Base-by-base conservation (phyloP, 2,329 filamentous ascomycete species). In the Sporothrix curviconia region DNA sequence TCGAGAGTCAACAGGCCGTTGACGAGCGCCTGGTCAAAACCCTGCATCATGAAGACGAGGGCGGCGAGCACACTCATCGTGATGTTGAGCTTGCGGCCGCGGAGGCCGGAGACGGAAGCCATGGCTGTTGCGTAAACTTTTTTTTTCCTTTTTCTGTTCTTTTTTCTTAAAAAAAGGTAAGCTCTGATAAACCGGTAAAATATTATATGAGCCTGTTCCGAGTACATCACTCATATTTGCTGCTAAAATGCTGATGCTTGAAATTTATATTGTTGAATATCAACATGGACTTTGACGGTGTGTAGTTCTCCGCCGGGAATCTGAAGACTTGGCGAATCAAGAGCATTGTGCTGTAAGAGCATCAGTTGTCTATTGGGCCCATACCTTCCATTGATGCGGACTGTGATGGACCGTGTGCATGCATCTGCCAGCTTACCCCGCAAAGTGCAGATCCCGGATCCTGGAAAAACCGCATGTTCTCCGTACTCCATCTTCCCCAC, bases 1-100 rank as follows among this genome's bases (percentile, higher is more conserved):
- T 78, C 72, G 65, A 92, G 78, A 2, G 86, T 89, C 58, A 92
- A 74, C 62, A 92, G 83, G 57, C 84, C 85, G 44, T 85, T 87
- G 78, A 89, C 90, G 8, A 90, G 85, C 66, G 87, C 84, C 71
- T 88, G 85, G 69, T 90, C 39, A 12, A 42, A 42, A 3, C 39
- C 39, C 17, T 24, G 39, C 39, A 42, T 42, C 39, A 42, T 42
- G 11, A 42, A 42, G 7, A 42, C 39, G 14, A 42, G 39, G 2
- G 39, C 39, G 2, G 39, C 39, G 8, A 42, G n/a, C 17, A 42
- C 39, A 19, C 39, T 42, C 39, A 42, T 42, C 2, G 39, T 42
- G 39, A 42, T 42, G 39, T 42, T 42, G 39, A 42, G 39, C 39
- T 19, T 17, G 39, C 39, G 39, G 17, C 39, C 39, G 7, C 39